Evolutionary conservation across 1,284 basidiomycete genomes (phyloP).

Genomic region (Ustilago sp.): DNA sequence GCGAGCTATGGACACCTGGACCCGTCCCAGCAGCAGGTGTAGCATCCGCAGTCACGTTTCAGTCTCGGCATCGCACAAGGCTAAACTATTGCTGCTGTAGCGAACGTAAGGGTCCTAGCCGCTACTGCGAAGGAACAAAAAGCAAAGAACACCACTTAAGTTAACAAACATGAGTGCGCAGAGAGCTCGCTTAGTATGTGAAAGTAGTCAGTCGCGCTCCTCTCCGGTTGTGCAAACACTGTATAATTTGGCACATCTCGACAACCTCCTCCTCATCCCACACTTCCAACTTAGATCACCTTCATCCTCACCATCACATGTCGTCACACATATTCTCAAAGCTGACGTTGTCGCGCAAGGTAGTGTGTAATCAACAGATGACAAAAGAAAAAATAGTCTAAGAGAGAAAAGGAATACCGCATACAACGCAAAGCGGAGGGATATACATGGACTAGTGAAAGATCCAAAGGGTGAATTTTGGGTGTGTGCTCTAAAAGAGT

Average conservation of each 20-base stretch:
- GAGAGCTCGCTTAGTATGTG: neutral
- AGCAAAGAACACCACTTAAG: conserved; percentile 2
- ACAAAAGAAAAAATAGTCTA: conserved; percentile 12
- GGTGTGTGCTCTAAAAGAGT: neutral
- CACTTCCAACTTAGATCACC: neutral
- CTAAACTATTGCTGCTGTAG: too few species aligned
- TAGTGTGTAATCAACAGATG: neutral
- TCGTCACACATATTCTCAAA: too few species aligned
- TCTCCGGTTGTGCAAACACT: neutral
- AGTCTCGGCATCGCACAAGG: too few species aligned
- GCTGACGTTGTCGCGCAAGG: neutral
- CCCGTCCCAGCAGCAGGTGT: too few species aligned
- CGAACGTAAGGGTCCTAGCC: too few species aligned
- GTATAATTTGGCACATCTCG: neutral
- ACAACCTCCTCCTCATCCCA: neutral
- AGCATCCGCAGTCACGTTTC: too few species aligned
- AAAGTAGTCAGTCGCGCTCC: neutral
- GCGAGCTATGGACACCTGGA: too few species aligned
- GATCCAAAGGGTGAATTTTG: conserved; percentile 17
- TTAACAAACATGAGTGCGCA: neutral
- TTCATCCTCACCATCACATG: neutral
- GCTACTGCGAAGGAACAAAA: too few species aligned
- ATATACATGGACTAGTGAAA: conserved; percentile 26
- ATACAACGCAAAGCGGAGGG: conserved; percentile 10
- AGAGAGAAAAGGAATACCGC: conserved; percentile 17